Conservation (phyloP, 23 red algal species). For the Cyanidiococcus yangmingshanensis region DNA sequence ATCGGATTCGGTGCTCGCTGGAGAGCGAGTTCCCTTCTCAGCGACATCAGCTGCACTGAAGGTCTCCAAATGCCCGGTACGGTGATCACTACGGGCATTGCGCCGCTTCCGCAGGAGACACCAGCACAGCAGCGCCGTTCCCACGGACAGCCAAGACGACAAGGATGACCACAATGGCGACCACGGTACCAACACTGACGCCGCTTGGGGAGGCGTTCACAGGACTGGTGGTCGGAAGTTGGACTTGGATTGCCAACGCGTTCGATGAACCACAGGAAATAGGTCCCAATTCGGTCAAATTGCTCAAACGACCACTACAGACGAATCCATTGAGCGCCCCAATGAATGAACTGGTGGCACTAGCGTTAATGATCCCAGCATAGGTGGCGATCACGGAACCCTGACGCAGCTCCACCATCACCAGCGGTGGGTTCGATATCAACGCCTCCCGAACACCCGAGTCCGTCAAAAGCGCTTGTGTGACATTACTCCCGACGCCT, state of each 20-base stretch:
- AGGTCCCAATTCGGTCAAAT: background rate
- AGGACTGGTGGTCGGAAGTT: background rate
- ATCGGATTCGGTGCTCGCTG: background rate
- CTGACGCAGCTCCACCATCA: background rate
- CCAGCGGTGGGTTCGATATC: conserved; percentile 9
- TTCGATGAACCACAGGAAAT: background rate
- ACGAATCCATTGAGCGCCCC: background rate
- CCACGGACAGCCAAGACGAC: background rate
- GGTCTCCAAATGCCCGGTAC: too few species aligned
- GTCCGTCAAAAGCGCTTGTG: background rate
- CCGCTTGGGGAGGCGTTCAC: background rate
- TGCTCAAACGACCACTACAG: background rate
- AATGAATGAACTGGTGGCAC: background rate
- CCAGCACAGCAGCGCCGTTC: background rate
- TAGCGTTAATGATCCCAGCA: background rate
- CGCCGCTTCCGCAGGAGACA: background rate
- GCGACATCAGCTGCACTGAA: background rate
- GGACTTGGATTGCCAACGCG: background rate
- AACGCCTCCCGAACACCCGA: background rate
- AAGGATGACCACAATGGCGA: background rate
- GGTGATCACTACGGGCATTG: too few species aligned
- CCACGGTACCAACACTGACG: background rate
- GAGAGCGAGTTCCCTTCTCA: background rate
- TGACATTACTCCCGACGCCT: background rate
- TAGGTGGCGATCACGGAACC: conserved; percentile 6